These are phyloP conservation scores for Botrytis tulipae DNA, from an alignment of 2,329 filamentous ascomycete genomes.

Conservation along the genomic window DNA sequence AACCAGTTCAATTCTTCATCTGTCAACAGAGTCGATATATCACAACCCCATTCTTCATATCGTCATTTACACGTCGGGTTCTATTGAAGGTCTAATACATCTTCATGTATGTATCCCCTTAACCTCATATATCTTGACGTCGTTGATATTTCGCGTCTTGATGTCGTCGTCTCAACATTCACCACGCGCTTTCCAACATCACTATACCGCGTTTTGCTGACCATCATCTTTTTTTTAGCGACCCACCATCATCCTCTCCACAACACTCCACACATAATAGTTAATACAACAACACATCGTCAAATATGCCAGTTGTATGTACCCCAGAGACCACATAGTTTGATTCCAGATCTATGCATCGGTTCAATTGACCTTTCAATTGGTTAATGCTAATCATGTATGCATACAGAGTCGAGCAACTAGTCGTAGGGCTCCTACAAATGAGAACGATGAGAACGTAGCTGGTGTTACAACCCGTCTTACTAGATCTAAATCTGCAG, in stretches of 20 bases:
- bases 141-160: constrained; percentile 31
- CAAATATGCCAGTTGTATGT: constrained; percentile 57
- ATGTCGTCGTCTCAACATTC: constrained; percentile 5
- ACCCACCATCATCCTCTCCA: constrained; percentile 21
- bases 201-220: constrained; percentile 35
- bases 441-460: constrained; percentile 93
- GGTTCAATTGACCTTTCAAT: constrained; percentile 9
- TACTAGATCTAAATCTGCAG: constrained; percentile 88
- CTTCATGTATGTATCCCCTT: constrained; percentile 31
- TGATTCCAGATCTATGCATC: background rate
- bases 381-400: constrained; percentile 40
- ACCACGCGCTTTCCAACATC: constrained; percentile 31
- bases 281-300: constrained; percentile 33
- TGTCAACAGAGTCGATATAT: constrained; percentile 31
- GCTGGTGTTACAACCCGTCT: constrained; percentile 68
- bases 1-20: constrained; percentile 19
- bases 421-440: constrained; percentile 73
- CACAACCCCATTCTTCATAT: constrained; percentile 18
- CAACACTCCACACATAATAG: constrained; percentile 37
- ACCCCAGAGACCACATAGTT: constrained; percentile 26
- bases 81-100: constrained; percentile 2
- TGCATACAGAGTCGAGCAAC: constrained; percentile 58
- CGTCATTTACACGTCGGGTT: constrained; percentile 26
- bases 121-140: background rate
- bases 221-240: constrained; percentile 25